These are phyloP conservation scores for Carpinus fangiana DNA, from an alignment of 306 rosid genomes.

Conservation along the genomic window DNA sequence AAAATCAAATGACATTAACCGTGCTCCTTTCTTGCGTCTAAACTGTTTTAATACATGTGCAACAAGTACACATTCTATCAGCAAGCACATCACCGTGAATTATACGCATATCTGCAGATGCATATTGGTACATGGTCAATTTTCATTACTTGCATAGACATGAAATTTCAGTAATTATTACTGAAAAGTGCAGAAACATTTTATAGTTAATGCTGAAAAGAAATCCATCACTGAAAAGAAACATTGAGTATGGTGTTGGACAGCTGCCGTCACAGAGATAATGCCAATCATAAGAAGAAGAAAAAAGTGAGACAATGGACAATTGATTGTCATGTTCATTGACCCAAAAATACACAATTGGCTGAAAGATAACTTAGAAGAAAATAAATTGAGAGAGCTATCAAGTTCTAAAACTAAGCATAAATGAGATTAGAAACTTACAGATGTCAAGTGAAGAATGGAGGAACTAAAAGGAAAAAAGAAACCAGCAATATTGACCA, in stretches of 20 bases:
- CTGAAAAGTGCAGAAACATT: not conserved
- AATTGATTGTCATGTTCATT: not conserved
- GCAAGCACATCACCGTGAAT: constrained; percentile 6
- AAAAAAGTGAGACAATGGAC: not conserved
- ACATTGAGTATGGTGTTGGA: not conserved
- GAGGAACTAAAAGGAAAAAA: not conserved
- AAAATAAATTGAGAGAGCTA: constrained; percentile 4
- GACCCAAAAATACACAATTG: not conserved
- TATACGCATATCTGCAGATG: constrained; percentile 6
- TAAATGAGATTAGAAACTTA: not conserved
- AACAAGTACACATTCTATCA: constrained; percentile 12
- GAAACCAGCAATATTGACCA: not conserved
- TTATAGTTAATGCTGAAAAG: not conserved
- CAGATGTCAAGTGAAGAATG: not conserved
- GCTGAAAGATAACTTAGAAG: not conserved
- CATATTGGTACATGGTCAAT: not conserved
- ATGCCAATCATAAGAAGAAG: not conserved
- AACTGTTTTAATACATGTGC: constrained; percentile 6
- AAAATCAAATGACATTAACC: constrained; percentile 21
- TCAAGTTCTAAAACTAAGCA: constrained; percentile 4
- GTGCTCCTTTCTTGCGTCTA: constrained; percentile 1
- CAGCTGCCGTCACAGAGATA: not conserved
- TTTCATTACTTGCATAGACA: not conserved
- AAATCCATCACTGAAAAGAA: not conserved
- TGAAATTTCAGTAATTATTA: not conserved